These are phyloP conservation scores for Entomophthora muscae DNA, from an alignment of 371 early-diverging fungal species.

Conservation along the genomic window DNA sequence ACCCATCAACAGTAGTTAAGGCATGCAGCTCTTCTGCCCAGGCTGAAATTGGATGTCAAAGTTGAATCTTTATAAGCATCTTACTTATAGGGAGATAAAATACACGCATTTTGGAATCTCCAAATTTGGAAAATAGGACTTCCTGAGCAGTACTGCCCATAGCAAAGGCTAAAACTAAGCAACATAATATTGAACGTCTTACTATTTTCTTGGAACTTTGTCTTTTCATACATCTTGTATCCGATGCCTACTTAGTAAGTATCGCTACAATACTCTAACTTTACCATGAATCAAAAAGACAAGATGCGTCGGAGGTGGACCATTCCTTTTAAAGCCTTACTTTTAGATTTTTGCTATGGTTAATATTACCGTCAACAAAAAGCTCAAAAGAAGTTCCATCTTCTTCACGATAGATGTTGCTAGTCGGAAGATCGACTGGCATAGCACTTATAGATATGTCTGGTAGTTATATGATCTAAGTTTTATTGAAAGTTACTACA, in stretches of 20 bases:
- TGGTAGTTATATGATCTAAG: too few species aligned
- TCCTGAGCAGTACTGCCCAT: neutral
- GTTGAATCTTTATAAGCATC: neutral
- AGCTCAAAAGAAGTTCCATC: slow-evolving; percentile 5
- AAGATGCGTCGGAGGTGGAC: slow-evolving; percentile 5
- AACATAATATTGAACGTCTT: neutral
- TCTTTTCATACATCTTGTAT: slow-evolving; percentile 9
- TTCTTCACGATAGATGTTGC: neutral
- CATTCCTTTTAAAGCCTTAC: neutral
- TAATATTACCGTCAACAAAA: neutral
- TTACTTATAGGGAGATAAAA: slow-evolving; percentile 8
- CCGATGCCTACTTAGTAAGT: slow-evolving; percentile 3
- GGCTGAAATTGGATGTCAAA: neutral
- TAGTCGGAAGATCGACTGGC: slow-evolving; percentile 2
- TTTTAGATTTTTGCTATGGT: neutral
- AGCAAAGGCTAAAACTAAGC: neutral
- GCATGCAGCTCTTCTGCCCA: slow-evolving; percentile 9
- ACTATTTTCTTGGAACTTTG: slow-evolving; percentile 5
- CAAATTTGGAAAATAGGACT: slow-evolving; percentile 2
- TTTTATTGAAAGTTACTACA: too few species aligned
- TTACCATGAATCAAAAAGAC: slow-evolving; percentile 8
- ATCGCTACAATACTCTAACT: neutral
- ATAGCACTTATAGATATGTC: too few species aligned
- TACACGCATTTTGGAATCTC: neutral
- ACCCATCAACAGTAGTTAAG: slow-evolving; percentile 7